Conservation (phyloP, 129 eudicot species). For the Pseudognaphalium luteoalbum region DNA sequence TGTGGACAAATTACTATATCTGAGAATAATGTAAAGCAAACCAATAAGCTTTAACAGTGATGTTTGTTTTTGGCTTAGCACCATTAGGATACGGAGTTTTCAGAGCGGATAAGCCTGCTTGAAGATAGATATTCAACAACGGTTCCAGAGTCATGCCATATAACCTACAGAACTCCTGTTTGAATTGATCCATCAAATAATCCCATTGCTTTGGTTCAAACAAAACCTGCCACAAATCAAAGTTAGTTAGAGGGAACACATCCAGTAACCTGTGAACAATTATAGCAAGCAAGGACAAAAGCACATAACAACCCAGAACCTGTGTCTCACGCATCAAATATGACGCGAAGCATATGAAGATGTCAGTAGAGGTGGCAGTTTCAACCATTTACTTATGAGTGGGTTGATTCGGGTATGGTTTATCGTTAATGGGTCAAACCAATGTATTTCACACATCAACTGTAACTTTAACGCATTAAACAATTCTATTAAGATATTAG, state of each 20-base stretch:
- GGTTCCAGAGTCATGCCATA: conserved; percentile 99
- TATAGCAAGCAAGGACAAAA: neutral
- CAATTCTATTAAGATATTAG: neutral
- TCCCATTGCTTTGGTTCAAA: conserved; percentile 98
- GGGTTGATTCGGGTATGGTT: neutral
- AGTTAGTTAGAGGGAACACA: neutral
- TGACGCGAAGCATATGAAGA: neutral
- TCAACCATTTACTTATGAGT: neutral
- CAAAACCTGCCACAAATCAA: conserved; percentile 57
- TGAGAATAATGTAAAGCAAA: conserved; percentile 1
- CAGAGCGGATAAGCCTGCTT: conserved; percentile 96
- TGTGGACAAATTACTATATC: neutral
- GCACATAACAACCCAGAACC: neutral
- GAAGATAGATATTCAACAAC: conserved; percentile 86
- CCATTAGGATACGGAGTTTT: conserved; percentile 94
- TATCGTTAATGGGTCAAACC: neutral
- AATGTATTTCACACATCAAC: neutral
- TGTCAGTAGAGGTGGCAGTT: neutral
- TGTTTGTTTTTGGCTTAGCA: neutral
- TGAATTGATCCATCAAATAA: conserved; percentile 84
- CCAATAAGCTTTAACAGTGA: neutral
- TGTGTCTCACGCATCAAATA: neutral
- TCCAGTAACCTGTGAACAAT: conserved; percentile 4
- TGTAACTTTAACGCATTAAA: neutral
- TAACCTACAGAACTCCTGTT: conserved; percentile 92